These are phyloP conservation scores for Huntiella bhutanensis DNA, from an alignment of 2,329 filamentous ascomycete species.

Conservation along the genomic window DNA sequence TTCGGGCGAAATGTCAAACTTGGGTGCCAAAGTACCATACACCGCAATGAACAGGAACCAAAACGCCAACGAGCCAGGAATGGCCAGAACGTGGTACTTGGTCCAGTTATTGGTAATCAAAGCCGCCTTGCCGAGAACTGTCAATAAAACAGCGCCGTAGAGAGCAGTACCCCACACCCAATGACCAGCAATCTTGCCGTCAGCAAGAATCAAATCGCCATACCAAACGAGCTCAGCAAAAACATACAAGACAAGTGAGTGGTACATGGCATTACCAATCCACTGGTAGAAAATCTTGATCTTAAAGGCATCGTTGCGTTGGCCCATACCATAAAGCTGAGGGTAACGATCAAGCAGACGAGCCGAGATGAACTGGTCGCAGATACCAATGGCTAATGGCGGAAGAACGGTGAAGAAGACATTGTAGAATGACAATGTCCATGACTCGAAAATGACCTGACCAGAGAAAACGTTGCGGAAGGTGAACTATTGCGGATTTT, in stretches of 20 bases:
- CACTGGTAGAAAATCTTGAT: slow-evolving; percentile 83
- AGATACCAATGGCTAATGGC: slow-evolving; percentile 83
- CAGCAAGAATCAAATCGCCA: slow-evolving; percentile 55
- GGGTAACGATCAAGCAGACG: slow-evolving; percentile 86
- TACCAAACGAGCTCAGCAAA: slow-evolving; percentile 65
- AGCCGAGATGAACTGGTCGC: slow-evolving; percentile 94
- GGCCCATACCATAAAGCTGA: slow-evolving; percentile 82
- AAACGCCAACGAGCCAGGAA: slow-evolving; percentile 77
- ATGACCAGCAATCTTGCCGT: slow-evolving; percentile 73
- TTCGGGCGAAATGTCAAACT: slow-evolving; percentile 61
- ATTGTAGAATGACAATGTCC: slow-evolving; percentile 99
- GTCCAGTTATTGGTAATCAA: slow-evolving; percentile 97
- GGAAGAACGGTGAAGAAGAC: slow-evolving; percentile 92
- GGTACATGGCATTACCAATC: slow-evolving; percentile 89
- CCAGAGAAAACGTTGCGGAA: slow-evolving; percentile 98
- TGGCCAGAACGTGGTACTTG: slow-evolving; percentile 90
- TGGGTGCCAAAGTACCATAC: slow-evolving; percentile 74
- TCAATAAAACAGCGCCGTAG: slow-evolving; percentile 84
- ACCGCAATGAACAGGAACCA: slow-evolving; percentile 83
- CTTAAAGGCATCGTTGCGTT: slow-evolving; percentile 85
- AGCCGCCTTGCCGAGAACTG: slow-evolving; percentile 84
- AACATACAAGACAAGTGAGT: slow-evolving; percentile 84
- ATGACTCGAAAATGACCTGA: slow-evolving; percentile 95
- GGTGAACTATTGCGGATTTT: slow-evolving; percentile 43
- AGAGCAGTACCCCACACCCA: slow-evolving; percentile 97